Base-by-base conservation (phyloP, 2,329 filamentous ascomycete species). In the Xylaria sp. region DNA sequence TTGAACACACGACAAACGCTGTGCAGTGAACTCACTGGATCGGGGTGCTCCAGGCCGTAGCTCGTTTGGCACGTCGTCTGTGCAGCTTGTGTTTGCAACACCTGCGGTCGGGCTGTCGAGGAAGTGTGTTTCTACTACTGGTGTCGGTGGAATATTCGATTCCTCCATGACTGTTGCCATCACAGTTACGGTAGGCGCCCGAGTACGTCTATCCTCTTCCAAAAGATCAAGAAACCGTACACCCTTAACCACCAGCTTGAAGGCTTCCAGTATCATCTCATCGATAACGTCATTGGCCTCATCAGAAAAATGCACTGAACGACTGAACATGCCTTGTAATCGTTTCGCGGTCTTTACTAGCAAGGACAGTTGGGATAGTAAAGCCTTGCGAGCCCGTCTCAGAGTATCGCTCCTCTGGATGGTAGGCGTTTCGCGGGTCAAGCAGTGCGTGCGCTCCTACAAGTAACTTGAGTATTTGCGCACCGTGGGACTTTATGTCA, bases 261-360 rank as follows among this genome's bases (percentile, higher is more conserved):
- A 97, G 0, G 92, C 92, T 73, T 92, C 94, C 56, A 96, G 78
- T 23, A 97, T 89, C 84, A 97, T 91, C 72, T 96, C 90, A 70
- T 97, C 93, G 59, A 97, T 84, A 59, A 93, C 84, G 67, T 89
- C 85, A 68, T 91, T 91, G 10, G 89, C 79, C 51, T 85, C 80
- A 35, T 87, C 82, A 0, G 76, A 72, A 0, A 80, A 77, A 11
- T 76, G 74, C 0, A 76, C 65, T 48, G 74, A 65, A 3, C 79
- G 79, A 60, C 78, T 80, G 59, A 90, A 85, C 63, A 84, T 80
- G 68, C 92, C 91, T 73, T 93, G 91, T 64, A 99, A 78, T 53
- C 84, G 83, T 75, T 96, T 97, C 16, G 91, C 90, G 1, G 89
- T 89, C 74, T 95, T 96, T 4, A 97, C 92, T 49, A 99, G 79